A percentile compares a stretch with the other conserved stretches of the same genome.
Conservation (phyloP, 345 rosid genomes). For the Hirschfeldia incana region DNA sequence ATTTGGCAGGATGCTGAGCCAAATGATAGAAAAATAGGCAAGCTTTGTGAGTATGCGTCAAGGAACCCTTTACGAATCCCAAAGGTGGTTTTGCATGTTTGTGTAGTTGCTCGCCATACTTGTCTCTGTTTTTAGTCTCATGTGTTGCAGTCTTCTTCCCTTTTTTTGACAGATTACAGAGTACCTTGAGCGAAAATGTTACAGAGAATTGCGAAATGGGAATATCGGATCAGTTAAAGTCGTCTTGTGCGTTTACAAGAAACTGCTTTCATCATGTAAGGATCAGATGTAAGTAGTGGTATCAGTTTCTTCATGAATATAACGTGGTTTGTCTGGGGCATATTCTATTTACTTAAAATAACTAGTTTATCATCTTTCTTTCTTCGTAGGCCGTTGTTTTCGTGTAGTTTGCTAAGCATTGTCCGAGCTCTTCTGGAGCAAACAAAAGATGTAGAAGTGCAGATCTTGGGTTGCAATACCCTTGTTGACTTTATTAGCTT, state of each 20-base stretch:
- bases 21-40: constrained; percentile 84
- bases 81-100: constrained; percentile 47
- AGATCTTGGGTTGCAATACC: constrained; percentile 65
- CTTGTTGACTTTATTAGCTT: constrained; percentile 79
- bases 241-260: constrained; percentile 65
- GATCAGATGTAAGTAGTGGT: constrained; percentile 74
- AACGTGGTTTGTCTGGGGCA: not conserved
- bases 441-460: constrained; percentile 66
- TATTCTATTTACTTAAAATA: not conserved
- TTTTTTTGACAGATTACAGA: constrained; percentile 57
- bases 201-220: constrained; percentile 74
- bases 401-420: constrained; percentile 75
- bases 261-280: constrained; percentile 68
- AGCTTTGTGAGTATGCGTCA: constrained; percentile 90
- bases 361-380: not conserved
- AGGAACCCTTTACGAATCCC: constrained; percentile 92
- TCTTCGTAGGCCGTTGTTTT: constrained; percentile 81
- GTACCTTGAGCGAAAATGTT: constrained; percentile 68
- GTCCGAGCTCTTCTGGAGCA: constrained; percentile 80
- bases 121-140: constrained; percentile 18
- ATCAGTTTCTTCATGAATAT: not conserved
- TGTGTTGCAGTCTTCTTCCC: constrained; percentile 32
- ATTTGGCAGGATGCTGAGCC: constrained; percentile 70
- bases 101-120: not conserved
- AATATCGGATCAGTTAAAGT: constrained; percentile 75